Evolutionary conservation across 2,329 filamentous ascomycete species (phyloP).

Genomic region (Teratosphaeria destructans): DNA sequence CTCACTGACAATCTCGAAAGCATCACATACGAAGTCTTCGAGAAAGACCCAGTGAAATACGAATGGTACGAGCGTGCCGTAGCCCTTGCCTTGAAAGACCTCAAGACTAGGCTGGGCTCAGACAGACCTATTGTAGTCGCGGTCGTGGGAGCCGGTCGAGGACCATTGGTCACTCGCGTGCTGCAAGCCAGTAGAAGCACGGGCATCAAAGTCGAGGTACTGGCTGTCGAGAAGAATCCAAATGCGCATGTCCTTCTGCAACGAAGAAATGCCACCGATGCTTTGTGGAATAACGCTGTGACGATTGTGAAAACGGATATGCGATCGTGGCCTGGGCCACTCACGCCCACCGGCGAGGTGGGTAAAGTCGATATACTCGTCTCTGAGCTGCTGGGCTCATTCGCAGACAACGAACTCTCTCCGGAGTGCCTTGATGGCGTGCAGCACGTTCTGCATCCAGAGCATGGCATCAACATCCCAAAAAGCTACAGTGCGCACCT

Average conservation of each 20-base stretch:
- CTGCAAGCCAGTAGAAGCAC: slow-evolving; percentile 68
- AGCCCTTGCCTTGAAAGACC: slow-evolving; percentile 68
- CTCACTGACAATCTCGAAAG: slow-evolving; percentile 94
- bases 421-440: slow-evolving; percentile 95
- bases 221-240: slow-evolving; percentile 95
- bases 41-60: slow-evolving; percentile 97
- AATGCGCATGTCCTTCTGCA: slow-evolving; percentile 93
- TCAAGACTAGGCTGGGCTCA: slow-evolving; percentile 61
- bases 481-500: slow-evolving; percentile 87
- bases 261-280: slow-evolving; percentile 63
- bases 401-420: slow-evolving; percentile 92
- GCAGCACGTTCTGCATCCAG: slow-evolving; percentile 71
- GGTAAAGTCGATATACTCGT: slow-evolving; percentile 78
- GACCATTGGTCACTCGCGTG: slow-evolving; percentile 80
- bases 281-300: slow-evolving; percentile 64
- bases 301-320: slow-evolving; percentile 93
- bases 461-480: slow-evolving; percentile 85
- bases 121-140: slow-evolving; percentile 69
- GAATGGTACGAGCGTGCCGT: slow-evolving; percentile 87
- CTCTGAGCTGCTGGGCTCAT: slow-evolving; percentile 88
- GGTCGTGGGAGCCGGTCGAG: slow-evolving; percentile 86
- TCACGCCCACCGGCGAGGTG: slow-evolving; percentile 33
- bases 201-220: slow-evolving; percentile 70
- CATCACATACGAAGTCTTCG: slow-evolving; percentile 95
- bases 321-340: slow-evolving; percentile 75